phyloP scores from a whole-genome alignment of 2,329 filamentous ascomycete genomes.

The Verticillium nonalfalfae region DNA sequence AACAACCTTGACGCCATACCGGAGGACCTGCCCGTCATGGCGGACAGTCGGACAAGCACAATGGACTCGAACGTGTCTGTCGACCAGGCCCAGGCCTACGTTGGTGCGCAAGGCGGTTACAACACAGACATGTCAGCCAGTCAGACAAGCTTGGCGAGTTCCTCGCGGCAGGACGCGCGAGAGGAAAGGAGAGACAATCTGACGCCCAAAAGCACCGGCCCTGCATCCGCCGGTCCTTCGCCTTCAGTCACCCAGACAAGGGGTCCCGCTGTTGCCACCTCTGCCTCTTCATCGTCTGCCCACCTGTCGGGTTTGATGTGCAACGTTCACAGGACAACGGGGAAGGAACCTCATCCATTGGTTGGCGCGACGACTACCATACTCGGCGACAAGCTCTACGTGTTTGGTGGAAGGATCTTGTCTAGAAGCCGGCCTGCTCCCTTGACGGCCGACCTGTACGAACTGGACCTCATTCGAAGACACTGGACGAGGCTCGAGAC shows the following conservation, averaged over 20 bases:
- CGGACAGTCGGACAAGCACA: constrained; percentile 36
- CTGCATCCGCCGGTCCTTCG: constrained; percentile 50
- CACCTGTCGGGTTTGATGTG: constrained; percentile 63
- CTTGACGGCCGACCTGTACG: constrained; percentile 85
- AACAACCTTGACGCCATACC: constrained; percentile 18
- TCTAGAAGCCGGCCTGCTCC: constrained; percentile 75
- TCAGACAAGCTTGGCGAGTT: constrained; percentile 11
- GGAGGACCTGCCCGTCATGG: constrained; percentile 25
- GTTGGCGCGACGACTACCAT: constrained; percentile 95
- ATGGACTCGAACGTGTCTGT: constrained; percentile 39
- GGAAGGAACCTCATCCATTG: constrained; percentile 81
- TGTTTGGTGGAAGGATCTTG: constrained; percentile 86
- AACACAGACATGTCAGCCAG: constrained; percentile 29
- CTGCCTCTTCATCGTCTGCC: constrained; percentile 38
- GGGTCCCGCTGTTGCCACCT: constrained; percentile 26
- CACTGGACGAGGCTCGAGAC: constrained; percentile 92
- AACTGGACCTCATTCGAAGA: constrained; percentile 81
- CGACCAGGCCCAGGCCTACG: constrained; percentile 28
- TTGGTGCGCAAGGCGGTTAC: constrained; percentile 18
- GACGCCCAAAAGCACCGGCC: constrained; percentile 46
- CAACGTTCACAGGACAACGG: constrained; percentile 78
- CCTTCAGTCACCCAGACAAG: constrained; percentile 39
- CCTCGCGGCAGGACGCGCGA: constrained; percentile 30
- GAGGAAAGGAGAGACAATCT: constrained; percentile 39
- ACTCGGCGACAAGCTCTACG: constrained; percentile 90